phyloP scores from a whole-genome alignment of 116 monocot genomes.

The Cymodocea nodosa region DNA sequence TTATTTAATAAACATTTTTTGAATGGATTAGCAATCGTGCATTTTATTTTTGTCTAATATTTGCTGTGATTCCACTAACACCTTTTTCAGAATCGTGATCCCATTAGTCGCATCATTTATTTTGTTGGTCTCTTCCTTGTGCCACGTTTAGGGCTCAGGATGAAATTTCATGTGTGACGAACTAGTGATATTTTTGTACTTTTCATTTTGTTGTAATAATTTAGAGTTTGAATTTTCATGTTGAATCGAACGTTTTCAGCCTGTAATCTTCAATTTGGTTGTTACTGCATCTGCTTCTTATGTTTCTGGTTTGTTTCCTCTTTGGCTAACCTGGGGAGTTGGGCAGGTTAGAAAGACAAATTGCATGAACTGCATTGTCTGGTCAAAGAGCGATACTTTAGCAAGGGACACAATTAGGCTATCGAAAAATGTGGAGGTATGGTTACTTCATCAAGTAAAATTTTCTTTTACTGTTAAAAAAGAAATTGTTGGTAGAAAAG shows the following conservation, averaged over 20 bases:
- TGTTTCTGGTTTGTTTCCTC: not conserved
- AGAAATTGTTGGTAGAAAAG: not conserved
- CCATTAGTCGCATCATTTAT: no score
- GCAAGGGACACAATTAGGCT: constrained; percentile 41
- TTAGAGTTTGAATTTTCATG: not conserved
- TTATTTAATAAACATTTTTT: no score
- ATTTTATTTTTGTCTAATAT: no score
- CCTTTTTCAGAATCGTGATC: no score
- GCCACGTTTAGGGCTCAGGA: no score
- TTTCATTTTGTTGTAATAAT: not conserved
- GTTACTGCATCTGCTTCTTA: no score
- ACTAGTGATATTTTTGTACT: not conserved
- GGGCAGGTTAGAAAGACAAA: constrained; percentile 45
- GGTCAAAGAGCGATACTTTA: constrained; percentile 77
- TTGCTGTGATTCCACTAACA: no score
- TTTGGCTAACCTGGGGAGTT: not conserved
- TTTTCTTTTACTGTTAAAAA: not conserved
- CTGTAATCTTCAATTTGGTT: no score
- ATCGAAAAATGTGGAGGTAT: constrained; percentile 38
- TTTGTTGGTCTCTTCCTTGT: no score
- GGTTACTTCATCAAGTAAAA: not conserved
- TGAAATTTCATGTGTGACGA: no score
- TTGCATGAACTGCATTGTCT: constrained; percentile 69
- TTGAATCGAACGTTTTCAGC: no score
- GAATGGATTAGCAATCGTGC: no score